phyloP scores from a whole-genome alignment of 31 red algal species.

The Bonnemaisonia californica region DNA sequence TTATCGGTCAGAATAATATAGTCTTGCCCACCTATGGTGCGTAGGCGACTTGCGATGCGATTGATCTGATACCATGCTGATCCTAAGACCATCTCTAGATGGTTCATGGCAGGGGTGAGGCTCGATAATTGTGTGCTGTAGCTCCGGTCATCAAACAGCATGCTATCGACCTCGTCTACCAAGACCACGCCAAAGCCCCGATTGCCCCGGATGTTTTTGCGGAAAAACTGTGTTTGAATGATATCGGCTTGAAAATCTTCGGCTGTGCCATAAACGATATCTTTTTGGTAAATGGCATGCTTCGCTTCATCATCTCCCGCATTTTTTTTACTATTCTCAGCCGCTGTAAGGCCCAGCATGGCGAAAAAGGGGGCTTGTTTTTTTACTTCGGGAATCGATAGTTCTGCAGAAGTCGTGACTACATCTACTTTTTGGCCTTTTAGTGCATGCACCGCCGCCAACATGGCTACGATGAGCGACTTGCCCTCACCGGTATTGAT shows the following conservation, averaged over 20 bases:
- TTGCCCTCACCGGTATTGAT: conserved; percentile 1
- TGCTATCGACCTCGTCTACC: neutral
- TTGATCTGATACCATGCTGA: neutral
- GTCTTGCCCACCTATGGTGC: no score
- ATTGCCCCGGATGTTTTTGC: neutral
- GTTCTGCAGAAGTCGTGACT: neutral
- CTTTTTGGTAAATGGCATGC: neutral
- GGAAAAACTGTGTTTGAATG: neutral
- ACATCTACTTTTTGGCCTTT: neutral
- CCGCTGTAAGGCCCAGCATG: no score
- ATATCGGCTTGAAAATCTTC: neutral
- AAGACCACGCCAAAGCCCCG: neutral
- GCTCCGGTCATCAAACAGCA: neutral
- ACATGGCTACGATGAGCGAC: neutral
- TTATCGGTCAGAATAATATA: no score
- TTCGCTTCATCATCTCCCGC: neutral
- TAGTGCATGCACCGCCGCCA: neutral
- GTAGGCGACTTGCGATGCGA: no score
- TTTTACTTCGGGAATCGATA: no score
- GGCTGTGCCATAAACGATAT: neutral
- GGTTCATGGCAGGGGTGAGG: neutral
- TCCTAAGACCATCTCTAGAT: neutral
- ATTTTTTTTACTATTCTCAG: neutral
- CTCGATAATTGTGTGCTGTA: neutral
- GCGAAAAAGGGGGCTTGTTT: no score